Evolutionary conservation across 2,329 filamentous ascomycete species (phyloP), one percentile per base, ranked within the genome.

Genomic region (Ampelomyces quisqualis): DNA sequence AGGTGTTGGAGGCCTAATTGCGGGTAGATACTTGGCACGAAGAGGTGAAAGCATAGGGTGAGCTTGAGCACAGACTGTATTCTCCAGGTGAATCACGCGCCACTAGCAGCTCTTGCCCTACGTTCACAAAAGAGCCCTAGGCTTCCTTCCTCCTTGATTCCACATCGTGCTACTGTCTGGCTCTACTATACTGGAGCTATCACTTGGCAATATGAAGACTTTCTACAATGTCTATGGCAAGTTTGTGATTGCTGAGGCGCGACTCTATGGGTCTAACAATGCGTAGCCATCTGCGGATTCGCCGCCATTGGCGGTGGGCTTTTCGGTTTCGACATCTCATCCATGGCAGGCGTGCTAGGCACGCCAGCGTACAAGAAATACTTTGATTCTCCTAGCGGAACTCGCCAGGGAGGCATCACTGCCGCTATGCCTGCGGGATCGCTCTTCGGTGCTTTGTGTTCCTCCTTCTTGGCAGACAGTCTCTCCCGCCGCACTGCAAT

Each of bases 241-340:
- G 29, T 15, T 4, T 7, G 14, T 8, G 4, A 20, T 18, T 5
- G 9, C 34, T 17, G 5, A 8, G 21, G 6, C 17, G n/a, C 4
- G 11, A 11, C 15, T 20, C 13, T 20, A n/a, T 20, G 1, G 21
- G 14, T 14, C 37, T 39, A 24, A 34, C 19, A 29, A 37, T 19
- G 19, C 8, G 7, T 15, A 37, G 27, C 35, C 21, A 49, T 82
- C 48, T 84, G 80, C 64, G 70, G 69, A 45, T 82, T 84, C 57
- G 80, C 80, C 60, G 78, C 80, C 57, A 79, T 84, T 48, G 80
- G 67, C 23, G 67, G 67, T 39, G 64, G 51, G 2, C 55, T 70
- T 9, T 69, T 70, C 37, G 67, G 67, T 39, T 69, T 70, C 51
- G 67, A 70, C 34, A 69, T 70, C 49, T 61, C 58, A 5, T 68